Base-by-base conservation (phyloP, 257 asterid species). In the Ilex asprella region DNA sequence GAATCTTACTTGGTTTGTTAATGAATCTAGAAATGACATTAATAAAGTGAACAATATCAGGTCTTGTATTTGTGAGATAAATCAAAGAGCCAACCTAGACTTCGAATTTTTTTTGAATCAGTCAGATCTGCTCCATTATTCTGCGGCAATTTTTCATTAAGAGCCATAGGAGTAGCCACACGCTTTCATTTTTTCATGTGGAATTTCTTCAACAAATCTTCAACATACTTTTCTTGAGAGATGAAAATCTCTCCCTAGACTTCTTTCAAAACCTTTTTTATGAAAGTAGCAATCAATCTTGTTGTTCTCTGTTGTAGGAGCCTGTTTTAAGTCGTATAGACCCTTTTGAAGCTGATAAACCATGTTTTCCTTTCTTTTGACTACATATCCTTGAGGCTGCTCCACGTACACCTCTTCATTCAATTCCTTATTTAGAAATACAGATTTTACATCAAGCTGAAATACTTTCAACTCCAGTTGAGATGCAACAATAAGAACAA, bases 391-490 rank as follows among this genome's bases (percentile, higher is more conserved):
- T 54, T 54, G 10, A 13, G 39, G 31, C 5, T 56, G 63, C 15
- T 12, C 39, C 0, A 64, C 68, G 4, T 64, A 56, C 5, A 65
- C 31, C n/a, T 64, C 54, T 14, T 64, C 39, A 0, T 39, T 2
- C 0, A 65, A 16, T 29, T 67, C 62, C 1, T 39, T 57, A 54
- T 53, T 60, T 5, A 53, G 12, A 15, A 67, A 60, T 12, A 27
- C 29, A 3, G 21, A 60, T 13, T 58, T 64, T 5, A 21, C 59
- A 47, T 61, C 73, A 7, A 69, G 12, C 9, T 69, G 41, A 12
- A 4, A 64, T 3, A 55, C 55, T 7, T 6, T 12, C 0, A 65
- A 30, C 21, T 70, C 60, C 32, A 50, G 44, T 32, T 56, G 65
- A 2, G 47, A 12, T 31, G 55, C 60, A n/a, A n/a, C n/a, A n/a